Base-by-base conservation (phyloP, 179 eudicot species). In the Beta lomatogona region DNA sequence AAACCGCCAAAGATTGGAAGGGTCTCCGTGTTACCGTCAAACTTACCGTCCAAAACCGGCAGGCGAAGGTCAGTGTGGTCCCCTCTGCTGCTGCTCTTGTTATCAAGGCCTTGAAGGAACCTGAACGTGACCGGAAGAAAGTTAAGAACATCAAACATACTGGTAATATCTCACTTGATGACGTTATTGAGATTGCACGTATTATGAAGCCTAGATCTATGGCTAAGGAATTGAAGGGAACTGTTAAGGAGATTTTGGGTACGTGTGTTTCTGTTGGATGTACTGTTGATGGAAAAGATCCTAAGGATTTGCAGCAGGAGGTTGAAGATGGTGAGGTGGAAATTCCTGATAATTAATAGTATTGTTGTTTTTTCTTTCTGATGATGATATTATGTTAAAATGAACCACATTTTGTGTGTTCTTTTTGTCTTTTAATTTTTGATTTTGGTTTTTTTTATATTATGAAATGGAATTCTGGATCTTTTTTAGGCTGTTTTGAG, bases 1-100 rank as follows among this genome's bases (percentile, higher is more conserved):
- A 93, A 58, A 93, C 98, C 15, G 94, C 98, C 53, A 93, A 91
- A 81, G 98, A 92, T 76, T 92, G 97, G 98, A 93, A 93, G 89
- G 98, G 98, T 18, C 90, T 93, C 28, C 90, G 94, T 0, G 97
- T 93, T 11, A 93, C 98, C 53, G 97, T 93, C n/a, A 93, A 93
- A 79, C 94, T 93, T 22, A 93, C 98, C 11, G 97, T 93, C 22
- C 97, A 93, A 85, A 93, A 93, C 81, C 92, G 98, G 19, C 97
- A 93, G 66, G 97, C 98, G 0, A 93, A 92, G 85, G 95, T 93
- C 53, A 83, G 97, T 19, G 97, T 93, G 6, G 98, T 93, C 18
- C 97, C 98, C 2, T 93, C 98, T 4, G 98, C 97, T 9, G 92
- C 97, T 1, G 98, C 94, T 0, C 88, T 93, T 0, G 98, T 93